These are phyloP conservation scores for Lactifluus hygrophoroides DNA, from an alignment of 768 basidiomycete genomes.

Conservation along the genomic window DNA sequence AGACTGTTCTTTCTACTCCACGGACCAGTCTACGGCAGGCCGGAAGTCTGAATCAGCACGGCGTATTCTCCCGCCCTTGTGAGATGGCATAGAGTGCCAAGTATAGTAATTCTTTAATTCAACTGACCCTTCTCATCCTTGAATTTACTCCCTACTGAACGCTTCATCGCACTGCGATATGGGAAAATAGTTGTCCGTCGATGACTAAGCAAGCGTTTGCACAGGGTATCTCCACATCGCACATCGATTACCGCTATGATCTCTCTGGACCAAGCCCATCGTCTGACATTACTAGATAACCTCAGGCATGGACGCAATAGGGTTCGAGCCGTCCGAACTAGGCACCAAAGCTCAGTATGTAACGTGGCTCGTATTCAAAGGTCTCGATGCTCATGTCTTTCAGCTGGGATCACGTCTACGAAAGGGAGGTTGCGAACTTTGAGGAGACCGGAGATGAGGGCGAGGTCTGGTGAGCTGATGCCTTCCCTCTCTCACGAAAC, in stretches of 20 bases:
- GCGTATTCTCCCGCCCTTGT: too few relatives aligned
- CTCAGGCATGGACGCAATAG: background rate
- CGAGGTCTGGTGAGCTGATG: slow-evolving; percentile 67
- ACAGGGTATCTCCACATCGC: too few relatives aligned
- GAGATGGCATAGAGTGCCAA: background rate
- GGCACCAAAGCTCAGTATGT: slow-evolving; percentile 75
- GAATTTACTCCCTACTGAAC: background rate
- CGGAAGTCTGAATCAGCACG: background rate
- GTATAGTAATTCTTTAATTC: background rate
- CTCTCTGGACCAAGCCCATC: too few relatives aligned
- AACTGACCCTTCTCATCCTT: background rate
- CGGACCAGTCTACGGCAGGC: background rate
- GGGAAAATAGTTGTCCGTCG: background rate
- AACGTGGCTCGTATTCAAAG: background rate
- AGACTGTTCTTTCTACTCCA: background rate
- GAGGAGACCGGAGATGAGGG: slow-evolving; percentile 76
- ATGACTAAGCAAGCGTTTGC: slow-evolving; percentile 5
- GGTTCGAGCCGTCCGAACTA: slow-evolving; percentile 61
- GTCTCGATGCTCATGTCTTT: background rate
- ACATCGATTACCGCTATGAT: too few relatives aligned
- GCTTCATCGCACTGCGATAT: background rate
- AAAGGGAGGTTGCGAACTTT: slow-evolving; percentile 62
- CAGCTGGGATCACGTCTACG: slow-evolving; percentile 77
- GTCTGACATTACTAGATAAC: background rate
- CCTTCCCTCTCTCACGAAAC: background rate